Evolutionary conservation across 352 stramenopile genomes (phyloP).

Genomic region (Aphanomyces cochlioides): DNA sequence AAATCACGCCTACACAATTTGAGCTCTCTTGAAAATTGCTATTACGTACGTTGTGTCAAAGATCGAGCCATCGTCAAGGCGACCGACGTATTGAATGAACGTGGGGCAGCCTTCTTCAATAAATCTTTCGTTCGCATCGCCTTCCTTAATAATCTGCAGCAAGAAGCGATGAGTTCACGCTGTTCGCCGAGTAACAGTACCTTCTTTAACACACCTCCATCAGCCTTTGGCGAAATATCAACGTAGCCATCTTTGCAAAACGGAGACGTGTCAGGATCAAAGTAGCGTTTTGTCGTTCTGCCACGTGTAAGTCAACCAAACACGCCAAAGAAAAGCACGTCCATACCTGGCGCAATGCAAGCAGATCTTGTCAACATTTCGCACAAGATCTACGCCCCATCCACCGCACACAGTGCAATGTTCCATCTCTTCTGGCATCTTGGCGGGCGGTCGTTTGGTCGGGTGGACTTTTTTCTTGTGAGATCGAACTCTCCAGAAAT

Average conservation of each 20-base stretch:
- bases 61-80: constrained; percentile 77
- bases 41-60: constrained; percentile 72
- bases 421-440: background rate
- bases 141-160: constrained; percentile 53
- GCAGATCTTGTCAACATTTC: constrained; percentile 68
- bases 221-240: constrained; percentile 69
- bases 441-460: background rate
- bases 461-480: background rate
- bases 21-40: background rate
- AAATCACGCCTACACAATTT: constrained; percentile 54
- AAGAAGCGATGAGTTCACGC: background rate
- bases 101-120: constrained; percentile 82
- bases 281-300: constrained; percentile 65
- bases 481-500: constrained; percentile 4
- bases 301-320: background rate
- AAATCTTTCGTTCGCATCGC: constrained; percentile 40
- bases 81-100: constrained; percentile 82
- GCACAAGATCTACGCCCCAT: constrained; percentile 61
- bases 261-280: constrained; percentile 60
- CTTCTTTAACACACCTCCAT: constrained; percentile 81
- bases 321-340: background rate
- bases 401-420: constrained; percentile 62
- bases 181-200: constrained; percentile 27
- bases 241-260: constrained; percentile 79
- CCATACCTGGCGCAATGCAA: constrained; percentile 62